These are phyloP conservation scores for Ceratocystis variospora DNA, from an alignment of 2,329 filamentous ascomycete genomes.

Conservation along the genomic window DNA sequence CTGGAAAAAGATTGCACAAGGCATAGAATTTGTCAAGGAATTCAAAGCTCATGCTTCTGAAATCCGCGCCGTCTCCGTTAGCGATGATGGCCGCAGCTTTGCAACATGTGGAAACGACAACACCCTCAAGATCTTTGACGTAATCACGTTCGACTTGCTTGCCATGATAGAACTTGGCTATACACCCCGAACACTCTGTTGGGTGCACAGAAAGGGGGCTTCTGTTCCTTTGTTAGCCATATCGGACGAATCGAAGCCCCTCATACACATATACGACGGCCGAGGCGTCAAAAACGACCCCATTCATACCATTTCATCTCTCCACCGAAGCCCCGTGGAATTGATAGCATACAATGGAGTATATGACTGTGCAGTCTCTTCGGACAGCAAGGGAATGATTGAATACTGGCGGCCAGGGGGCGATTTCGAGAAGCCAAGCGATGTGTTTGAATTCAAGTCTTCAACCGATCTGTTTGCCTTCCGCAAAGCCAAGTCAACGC, in stretches of 20 bases:
- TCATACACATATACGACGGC: conserved; percentile 77
- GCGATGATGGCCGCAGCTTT: conserved; percentile 82
- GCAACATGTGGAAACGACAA: conserved; percentile 72
- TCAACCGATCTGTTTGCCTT: conserved; percentile 92
- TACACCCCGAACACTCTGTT: conserved; percentile 68
- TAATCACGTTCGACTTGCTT: conserved; percentile 76
- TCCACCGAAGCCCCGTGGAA: conserved; percentile 73
- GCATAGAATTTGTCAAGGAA: conserved; percentile 96
- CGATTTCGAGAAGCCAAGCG: conserved; percentile 78
- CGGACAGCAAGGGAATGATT: conserved; percentile 81
- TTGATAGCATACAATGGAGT: conserved; percentile 80
- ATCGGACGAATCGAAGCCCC: conserved; percentile 56
- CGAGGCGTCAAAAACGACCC: conserved; percentile 65
- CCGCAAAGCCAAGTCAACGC: conserved; percentile 82
- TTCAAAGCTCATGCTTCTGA: conserved; percentile 83
- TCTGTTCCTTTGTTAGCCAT: conserved; percentile 76
- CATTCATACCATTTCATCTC: conserved; percentile 58
- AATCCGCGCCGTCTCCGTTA: conserved; percentile 70
- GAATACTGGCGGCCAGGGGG: conserved; percentile 86
- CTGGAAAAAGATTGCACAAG: conserved; percentile 88
- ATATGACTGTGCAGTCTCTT: conserved; percentile 82
- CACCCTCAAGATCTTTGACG: conserved; percentile 67
- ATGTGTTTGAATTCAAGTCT: conserved; percentile 85
- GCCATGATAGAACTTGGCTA: conserved; percentile 69
- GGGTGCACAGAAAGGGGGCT: conserved; percentile 80